Base-by-base conservation (phyloP, 2,329 filamentous ascomycete species). In the Alternaria infectoria region DNA sequence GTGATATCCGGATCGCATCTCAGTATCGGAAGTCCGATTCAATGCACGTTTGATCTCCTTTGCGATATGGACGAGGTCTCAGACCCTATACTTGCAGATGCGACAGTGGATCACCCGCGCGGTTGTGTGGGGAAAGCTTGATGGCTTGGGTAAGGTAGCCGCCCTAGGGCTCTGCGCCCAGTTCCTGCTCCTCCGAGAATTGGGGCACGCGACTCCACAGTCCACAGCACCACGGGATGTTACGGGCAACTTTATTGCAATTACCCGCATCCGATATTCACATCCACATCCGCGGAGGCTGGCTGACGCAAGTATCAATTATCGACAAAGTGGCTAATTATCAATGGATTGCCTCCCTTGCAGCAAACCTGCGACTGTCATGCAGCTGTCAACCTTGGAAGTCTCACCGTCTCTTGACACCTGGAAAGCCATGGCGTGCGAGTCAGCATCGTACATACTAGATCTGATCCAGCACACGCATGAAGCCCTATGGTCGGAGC, bases 111-210 rank as follows among this genome's bases (percentile, higher is more conserved):
- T 60, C 61, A 54, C 45, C 61, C 61, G 61, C 57, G 58, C 36
- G 61, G 56, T 40, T 40, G 36, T 74, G 72, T 68, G 74, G 74
- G 74, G 74, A 76, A 75, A 75, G 72, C 73, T 77, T 76, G 66
- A 59, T 67, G 63, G 51, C 57, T 56, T 63, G 57, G 61, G 57
- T 54, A 59, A 62, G 32, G 57, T 45, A 62, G 50, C 60, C 60
- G 60, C 56, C 19, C 36, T 15, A 47, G 30, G 49, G 56, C 30
- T 49, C 56, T 44, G 47, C 40, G 49, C 55, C 47, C 60, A 49
- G 49, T 49, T 62, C 55, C 52, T 59, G 43, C 56, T 62, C 50
- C 50, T 63, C 61, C 61, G 26, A 55, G 50, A 44, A 60, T 30
- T 51, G 61, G 61, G 51, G 51, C 61, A 63, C 61, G 26, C 61